Conservation (phyloP, 345 rosid genomes). For the Ricinus communis region DNA sequence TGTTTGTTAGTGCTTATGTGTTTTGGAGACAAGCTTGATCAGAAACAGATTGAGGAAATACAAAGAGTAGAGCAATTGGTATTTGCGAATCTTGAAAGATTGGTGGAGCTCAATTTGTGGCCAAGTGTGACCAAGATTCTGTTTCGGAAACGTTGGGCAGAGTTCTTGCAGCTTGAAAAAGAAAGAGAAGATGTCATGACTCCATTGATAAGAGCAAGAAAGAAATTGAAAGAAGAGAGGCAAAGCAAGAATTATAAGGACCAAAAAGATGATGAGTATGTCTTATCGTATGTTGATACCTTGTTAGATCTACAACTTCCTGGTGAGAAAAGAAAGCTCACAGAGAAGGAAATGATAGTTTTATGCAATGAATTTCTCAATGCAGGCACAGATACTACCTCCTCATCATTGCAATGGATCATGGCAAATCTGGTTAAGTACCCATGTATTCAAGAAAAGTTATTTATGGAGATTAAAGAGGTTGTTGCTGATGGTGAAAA, state of each 20-base stretch:
- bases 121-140: slow-evolving; percentile 14
- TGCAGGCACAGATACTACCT: slow-evolving; percentile 19
- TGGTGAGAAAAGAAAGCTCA: slow-evolving; percentile 21
- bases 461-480: slow-evolving; percentile 11
- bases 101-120: neutral
- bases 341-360: neutral
- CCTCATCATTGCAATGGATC: slow-evolving; percentile 21
- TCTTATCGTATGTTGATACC: slow-evolving; percentile 20
- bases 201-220: slow-evolving; percentile 22
- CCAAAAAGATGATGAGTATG: neutral
- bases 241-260: neutral
- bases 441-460: slow-evolving; percentile 21
- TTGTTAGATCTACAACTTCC: slow-evolving; percentile 18
- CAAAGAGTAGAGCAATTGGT: slow-evolving; percentile 3
- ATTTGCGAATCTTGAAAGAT: neutral
- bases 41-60: slow-evolving; percentile 15
- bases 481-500: slow-evolving; percentile 4
- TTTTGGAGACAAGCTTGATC: slow-evolving; percentile 22
- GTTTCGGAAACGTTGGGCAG: slow-evolving; percentile 15
- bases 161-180: neutral
- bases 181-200: slow-evolving; percentile 2
- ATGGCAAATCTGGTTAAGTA: slow-evolving; percentile 21
- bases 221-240: neutral
- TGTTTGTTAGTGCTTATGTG: slow-evolving; percentile 22
- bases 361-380: slow-evolving; percentile 19